Conservation (phyloP, 169 alveolate species). For the Plasmodium coatneyi region DNA sequence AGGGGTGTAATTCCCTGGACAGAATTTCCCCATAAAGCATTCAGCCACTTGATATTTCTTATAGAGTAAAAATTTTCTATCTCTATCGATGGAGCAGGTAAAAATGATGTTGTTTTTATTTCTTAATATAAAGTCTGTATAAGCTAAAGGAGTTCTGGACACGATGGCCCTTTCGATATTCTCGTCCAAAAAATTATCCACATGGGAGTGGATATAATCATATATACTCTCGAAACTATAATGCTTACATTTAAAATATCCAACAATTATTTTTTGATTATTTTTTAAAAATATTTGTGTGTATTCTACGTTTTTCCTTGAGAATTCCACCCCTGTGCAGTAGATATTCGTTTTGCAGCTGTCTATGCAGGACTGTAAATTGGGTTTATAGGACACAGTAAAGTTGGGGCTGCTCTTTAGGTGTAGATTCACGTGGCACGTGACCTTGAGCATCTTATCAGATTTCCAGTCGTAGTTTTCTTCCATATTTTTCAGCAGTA, state of each 20-base stretch:
- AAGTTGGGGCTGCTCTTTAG: conserved; percentile 39
- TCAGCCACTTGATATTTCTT: conserved; percentile 27
- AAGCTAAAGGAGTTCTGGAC: conserved; percentile 7
- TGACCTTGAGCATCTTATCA: conserved; percentile 39
- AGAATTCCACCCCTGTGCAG: conserved; percentile 77
- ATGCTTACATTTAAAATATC: conserved; percentile 72
- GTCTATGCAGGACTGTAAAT: conserved; percentile 76
- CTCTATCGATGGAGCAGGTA: conserved; percentile 61
- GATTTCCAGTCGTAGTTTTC: conserved; percentile 12
- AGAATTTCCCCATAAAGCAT: conserved; percentile 60
- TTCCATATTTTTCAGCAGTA: conserved; percentile 50
- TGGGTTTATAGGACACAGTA: conserved; percentile 53
- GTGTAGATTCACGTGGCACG: conserved; percentile 45
- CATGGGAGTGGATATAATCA: conserved; percentile 18
- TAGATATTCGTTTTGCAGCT: conserved; percentile 79
- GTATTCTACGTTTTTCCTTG: conserved; percentile 34
- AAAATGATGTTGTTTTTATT: conserved; percentile 31
- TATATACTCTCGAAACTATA: conserved; percentile 50
- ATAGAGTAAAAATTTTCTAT: conserved; percentile 49
- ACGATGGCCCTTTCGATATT: conserved; percentile 21
- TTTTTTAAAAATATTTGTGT: conserved; percentile 58
- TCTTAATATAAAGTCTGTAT: conserved; percentile 44
- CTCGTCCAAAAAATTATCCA: conserved; percentile 24
- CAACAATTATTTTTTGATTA: conserved; percentile 54
- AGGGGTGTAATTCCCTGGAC: conserved; percentile 81